Evolutionary conservation across 2,329 filamentous ascomycete genomes (phyloP).

Genomic region (Rutstroemia sp.): DNA sequence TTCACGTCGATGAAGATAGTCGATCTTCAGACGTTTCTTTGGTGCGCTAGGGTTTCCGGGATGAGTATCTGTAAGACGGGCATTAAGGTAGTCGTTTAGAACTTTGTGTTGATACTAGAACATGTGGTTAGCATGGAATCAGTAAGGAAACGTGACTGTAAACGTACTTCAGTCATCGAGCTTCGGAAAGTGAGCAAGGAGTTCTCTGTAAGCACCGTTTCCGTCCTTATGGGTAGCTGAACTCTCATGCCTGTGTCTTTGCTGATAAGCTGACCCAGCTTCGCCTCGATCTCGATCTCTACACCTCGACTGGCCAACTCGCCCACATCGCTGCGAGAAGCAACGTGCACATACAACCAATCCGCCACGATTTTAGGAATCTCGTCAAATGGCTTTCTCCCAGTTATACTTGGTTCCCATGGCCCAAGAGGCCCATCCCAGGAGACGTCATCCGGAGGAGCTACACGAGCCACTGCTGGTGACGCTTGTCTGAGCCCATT

Average conservation of each 20-base stretch:
- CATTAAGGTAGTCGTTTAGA: conserved; percentile 82
- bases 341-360: conserved; percentile 67
- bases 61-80: conserved; percentile 51
- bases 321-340: conserved; percentile 57
- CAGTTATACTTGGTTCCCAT: conserved; percentile 63
- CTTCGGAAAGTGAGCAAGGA: conserved; percentile 67
- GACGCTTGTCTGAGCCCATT: conserved; percentile 21
- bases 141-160: neutral
- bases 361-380: conserved; percentile 71
- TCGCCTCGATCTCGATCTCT: conserved; percentile 88
- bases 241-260: conserved; percentile 64
- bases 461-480: conserved; percentile 10
- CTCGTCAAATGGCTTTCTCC: conserved; percentile 64
- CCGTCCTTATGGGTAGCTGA: conserved; percentile 57
- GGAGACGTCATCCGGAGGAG: conserved; percentile 1
- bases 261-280: conserved; percentile 76
- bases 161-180: conserved; percentile 77
- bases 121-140: conserved; percentile 12
- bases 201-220: conserved; percentile 59
- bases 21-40: conserved; percentile 51
- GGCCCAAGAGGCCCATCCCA: conserved; percentile 36
- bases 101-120: conserved; percentile 66
- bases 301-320: conserved; percentile 58
- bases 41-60: conserved; percentile 38
- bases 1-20: conserved; percentile 77